Evolutionary conservation across 1,284 basidiomycete species (phyloP), one percentile per base, ranked within the genome.

Genomic region (Waitea zeae): DNA sequence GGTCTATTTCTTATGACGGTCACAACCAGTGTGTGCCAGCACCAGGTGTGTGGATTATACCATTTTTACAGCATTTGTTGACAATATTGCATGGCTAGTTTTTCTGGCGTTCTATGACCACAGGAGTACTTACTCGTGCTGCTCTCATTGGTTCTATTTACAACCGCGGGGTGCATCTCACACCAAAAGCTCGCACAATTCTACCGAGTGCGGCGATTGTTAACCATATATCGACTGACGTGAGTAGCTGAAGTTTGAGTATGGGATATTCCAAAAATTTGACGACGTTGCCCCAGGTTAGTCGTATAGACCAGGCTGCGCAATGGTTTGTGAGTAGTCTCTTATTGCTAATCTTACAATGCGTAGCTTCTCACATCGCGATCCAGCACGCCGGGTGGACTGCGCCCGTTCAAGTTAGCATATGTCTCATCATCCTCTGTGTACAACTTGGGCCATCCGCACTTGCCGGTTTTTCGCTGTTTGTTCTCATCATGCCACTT

Each of bases 151-250:
- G 84, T 0, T 78, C 82, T 6, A 80, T 96, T 37, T 97, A 92
- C 54, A 65, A 72, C 20, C 75, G 79, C 32, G 75, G 86, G 2
- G 64, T 95, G 20, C 67, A 62, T 26, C 63, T 96, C 32, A 82
- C 80, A 3, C 72, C 81, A 14, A 80, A 87, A 34, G 74, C 87
- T 6, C 70, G 90, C n/a, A 74, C 77, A 2, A 76, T 76, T 3
- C 64, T 90, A 19, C 73, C 83, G 1, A 90, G 86, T 46, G 88
- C 88, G 26, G 79, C 79, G 48, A 67, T 92, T 28, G 77, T 93
- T 41, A 93, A 89, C 48, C 86, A 92, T 55, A 92, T 96, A 43
- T 89, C 84, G 3, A 92, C 89, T 0, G 92, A 96, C 52, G 75
- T 88, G 20, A 81, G 77, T 12, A n/a, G n/a, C n/a, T n/a, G n/a